Conservation (phyloP, 2,329 filamentous ascomycete species). For the Nigrospora sphaerica region DNA sequence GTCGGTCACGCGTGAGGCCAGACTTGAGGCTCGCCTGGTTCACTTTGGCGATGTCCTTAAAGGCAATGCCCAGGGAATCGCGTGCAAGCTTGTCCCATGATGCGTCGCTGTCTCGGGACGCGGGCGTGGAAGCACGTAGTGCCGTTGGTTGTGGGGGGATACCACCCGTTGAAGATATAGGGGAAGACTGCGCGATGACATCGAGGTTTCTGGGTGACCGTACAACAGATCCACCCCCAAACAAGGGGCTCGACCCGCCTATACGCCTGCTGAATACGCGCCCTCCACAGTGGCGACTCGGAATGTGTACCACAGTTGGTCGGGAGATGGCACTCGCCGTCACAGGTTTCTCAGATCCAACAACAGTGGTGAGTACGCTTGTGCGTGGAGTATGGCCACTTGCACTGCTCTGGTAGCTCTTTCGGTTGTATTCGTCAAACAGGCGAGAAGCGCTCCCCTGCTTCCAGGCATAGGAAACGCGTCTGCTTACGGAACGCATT, state of each 20-base stretch:
- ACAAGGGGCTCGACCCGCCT: constrained; percentile 16
- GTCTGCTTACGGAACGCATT: constrained; percentile 6
- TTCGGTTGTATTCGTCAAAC: constrained; percentile 11
- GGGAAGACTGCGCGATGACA: constrained; percentile 4
- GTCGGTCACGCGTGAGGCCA: no score
- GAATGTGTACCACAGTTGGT: constrained; percentile 24
- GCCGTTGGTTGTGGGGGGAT: constrained; percentile 5
- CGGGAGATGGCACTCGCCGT: constrained; percentile 16
- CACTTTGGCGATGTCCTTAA: constrained; percentile 10
- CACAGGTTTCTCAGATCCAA: constrained; percentile 15
- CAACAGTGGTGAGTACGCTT: constrained; percentile 19
- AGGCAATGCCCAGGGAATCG: constrained; percentile 20
- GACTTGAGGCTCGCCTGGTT: no score
- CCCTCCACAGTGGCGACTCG: constrained; percentile 18
- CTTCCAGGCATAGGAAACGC: constrained; percentile 20
- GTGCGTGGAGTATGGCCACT: constrained; percentile 18
- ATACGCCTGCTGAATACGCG: constrained; percentile 18
- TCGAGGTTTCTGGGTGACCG: constrained; percentile 16
- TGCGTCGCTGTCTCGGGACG: constrained; percentile 10
- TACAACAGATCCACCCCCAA: constrained; percentile 14
- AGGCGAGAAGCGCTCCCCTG: constrained; percentile 9
- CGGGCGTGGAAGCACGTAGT: constrained; percentile 3
- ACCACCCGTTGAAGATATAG: constrained; percentile 4
- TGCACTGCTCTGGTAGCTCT: constrained; percentile 16
- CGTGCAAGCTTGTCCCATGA: constrained; percentile 16